Percentiles rank a stretch among this genome's conserved stretches.
Evolutionary conservation across 441 rosid genomes (phyloP).

Genomic region (Metrosideros polymorpha): DNA sequence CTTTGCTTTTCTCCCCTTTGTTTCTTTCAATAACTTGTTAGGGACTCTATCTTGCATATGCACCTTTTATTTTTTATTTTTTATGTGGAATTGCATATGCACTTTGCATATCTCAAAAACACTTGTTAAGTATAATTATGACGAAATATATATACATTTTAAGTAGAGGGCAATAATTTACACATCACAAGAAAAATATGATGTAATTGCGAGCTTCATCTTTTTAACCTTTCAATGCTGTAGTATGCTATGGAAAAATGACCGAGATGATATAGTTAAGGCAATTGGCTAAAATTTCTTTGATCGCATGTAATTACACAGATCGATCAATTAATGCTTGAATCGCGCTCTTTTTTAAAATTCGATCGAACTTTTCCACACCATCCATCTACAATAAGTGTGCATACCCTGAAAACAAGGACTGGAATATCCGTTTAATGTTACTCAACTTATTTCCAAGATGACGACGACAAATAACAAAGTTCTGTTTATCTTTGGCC

Average conservation of each 20-base stretch:
- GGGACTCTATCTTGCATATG: neutral
- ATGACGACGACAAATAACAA: fast-evolving
- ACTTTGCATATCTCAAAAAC: neutral
- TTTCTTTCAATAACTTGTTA: neutral
- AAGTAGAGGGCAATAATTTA: neutral
- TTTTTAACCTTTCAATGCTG: neutral
- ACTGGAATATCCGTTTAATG: fast-evolving
- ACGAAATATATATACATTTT: neutral
- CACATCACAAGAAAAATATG: neutral
- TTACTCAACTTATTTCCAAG: no score
- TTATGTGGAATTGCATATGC: no score
- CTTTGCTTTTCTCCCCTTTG: neutral
- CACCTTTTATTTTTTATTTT: no score
- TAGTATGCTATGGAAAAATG: neutral
- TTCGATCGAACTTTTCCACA: neutral
- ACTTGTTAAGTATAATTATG: neutral
- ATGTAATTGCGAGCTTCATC: neutral
- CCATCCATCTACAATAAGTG: neutral
- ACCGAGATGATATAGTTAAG: neutral
- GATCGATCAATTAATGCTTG: neutral
- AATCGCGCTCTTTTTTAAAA: neutral
- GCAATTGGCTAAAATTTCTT: neutral
- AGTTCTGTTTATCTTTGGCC: neutral
- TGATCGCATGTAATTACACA: neutral
- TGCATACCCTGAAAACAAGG: neutral